These are phyloP conservation scores for Ochetophila trinervis DNA, from an alignment of 306 rosid genomes.

Conservation along the genomic window DNA sequence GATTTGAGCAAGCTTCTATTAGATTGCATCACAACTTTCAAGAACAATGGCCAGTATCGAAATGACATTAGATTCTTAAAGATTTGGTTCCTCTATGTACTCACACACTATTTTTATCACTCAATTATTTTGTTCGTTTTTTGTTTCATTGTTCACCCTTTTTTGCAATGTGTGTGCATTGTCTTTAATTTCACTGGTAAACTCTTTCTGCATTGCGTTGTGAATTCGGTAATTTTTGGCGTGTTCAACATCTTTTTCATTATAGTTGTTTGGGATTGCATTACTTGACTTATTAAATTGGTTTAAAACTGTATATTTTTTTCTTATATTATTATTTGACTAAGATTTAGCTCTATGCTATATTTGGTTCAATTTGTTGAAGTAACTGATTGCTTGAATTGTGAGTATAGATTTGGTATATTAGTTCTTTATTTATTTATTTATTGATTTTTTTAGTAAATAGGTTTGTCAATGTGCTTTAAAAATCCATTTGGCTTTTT, in stretches of 20 bases:
- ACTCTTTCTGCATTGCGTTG: background rate
- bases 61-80: slow-evolving; percentile 72
- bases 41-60: slow-evolving; percentile 45
- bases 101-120: background rate
- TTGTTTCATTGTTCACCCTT: background rate
- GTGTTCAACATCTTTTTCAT: too few species aligned
- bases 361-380: background rate
- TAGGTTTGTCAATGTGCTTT: background rate
- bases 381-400: slow-evolving; percentile 1
- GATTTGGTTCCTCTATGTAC: slow-evolving; percentile 78
- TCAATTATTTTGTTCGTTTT: background rate
- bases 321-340: too few species aligned
- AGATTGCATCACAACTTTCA: slow-evolving; percentile 56
- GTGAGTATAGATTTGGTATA: background rate
- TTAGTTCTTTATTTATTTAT: background rate
- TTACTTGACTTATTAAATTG: background rate
- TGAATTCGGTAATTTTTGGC: too few species aligned
- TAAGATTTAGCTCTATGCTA: background rate
- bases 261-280: too few species aligned
- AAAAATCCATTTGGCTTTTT: background rate
- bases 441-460: background rate
- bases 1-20: slow-evolving; percentile 39
- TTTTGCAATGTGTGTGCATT: too few species aligned
- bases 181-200: background rate
- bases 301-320: background rate